Evolutionary conservation across 2,329 filamentous ascomycete genomes (phyloP).

Genomic region (Arthrobotrys sphaeroides): DNA sequence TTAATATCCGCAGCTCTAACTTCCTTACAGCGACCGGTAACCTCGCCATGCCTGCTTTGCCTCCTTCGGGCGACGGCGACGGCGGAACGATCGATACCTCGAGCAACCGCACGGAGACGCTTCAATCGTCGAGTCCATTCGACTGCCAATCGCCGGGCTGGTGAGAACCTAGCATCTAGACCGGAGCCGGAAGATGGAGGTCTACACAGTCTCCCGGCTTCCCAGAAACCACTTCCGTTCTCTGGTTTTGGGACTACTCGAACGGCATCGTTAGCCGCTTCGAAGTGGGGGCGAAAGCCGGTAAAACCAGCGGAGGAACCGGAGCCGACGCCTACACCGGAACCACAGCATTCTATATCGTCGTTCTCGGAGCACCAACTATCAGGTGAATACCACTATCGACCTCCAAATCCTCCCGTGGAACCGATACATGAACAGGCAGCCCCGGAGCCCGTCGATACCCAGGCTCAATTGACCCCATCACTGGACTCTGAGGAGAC

Average conservation of each 20-base stretch:
- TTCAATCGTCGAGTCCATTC: slow-evolving; percentile 45
- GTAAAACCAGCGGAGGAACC: slow-evolving; percentile 4
- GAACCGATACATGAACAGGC: not conserved
- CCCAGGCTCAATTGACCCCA: not conserved
- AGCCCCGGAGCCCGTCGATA: not conserved
- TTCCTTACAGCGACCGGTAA: slow-evolving; percentile 19
- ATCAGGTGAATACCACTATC: not conserved
- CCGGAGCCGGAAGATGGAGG: slow-evolving; percentile 23
- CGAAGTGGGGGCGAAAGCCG: slow-evolving; percentile 32
- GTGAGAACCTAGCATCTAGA: slow-evolving; percentile 35
- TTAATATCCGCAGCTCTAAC: slow-evolving; percentile 18
- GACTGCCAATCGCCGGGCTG: slow-evolving; percentile 36
- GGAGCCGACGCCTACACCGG: not conserved
- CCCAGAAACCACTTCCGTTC: slow-evolving; percentile 13
- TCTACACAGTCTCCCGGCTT: slow-evolving; percentile 12
- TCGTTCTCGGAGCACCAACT: not conserved
- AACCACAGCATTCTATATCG: not conserved
- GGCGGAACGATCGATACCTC: slow-evolving; percentile 21
- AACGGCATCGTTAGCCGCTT: slow-evolving; percentile 13
- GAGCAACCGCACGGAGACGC: slow-evolving; percentile 17
- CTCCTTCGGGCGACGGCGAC: slow-evolving; percentile 36
- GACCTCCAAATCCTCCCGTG: not conserved
- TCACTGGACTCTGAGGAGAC: not conserved
- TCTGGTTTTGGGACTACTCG: slow-evolving; percentile 16
- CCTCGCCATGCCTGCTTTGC: slow-evolving; percentile 52